phyloP scores from a whole-genome alignment of 306 rosid species.

The Rubus idaeus region DNA sequence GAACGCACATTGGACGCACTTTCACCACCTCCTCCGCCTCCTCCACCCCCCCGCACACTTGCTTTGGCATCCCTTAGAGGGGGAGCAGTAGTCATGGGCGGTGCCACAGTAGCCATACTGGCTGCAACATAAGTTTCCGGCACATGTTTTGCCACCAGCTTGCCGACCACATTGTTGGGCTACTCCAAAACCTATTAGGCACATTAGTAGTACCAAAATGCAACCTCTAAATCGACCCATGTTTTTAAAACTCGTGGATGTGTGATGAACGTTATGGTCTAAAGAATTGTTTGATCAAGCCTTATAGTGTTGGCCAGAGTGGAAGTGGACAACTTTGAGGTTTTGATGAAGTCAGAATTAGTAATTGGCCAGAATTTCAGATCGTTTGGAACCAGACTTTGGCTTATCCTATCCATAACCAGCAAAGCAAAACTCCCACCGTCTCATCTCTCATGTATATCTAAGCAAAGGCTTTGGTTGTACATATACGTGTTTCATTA shows the following conservation, averaged over 20 bases:
- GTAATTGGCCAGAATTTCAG: no score
- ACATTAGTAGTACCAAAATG: background rate
- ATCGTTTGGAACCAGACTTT: no score
- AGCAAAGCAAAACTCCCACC: no score
- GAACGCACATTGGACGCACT: constrained; percentile 3
- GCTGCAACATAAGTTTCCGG: constrained; percentile 54
- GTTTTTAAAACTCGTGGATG: background rate
- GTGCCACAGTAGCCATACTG: constrained; percentile 60
- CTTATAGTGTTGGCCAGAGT: background rate
- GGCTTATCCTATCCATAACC: no score
- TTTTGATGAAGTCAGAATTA: no score
- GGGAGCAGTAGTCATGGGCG: constrained; percentile 45
- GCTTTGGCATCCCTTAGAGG: constrained; percentile 48
- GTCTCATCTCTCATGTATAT: no score
- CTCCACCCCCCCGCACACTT: constrained; percentile 29
- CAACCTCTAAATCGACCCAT: constrained; percentile 25
- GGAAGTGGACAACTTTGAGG: no score
- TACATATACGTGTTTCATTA: no score
- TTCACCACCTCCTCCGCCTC: background rate
- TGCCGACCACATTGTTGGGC: constrained; percentile 57
- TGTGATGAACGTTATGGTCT: background rate
- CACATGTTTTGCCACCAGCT: constrained; percentile 42
- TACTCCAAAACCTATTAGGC: constrained; percentile 8
- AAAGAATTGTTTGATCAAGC: background rate
- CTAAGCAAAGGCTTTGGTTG: no score